Conservation (phyloP, 129 eudicot species). For the Glebionis coronaria region DNA sequence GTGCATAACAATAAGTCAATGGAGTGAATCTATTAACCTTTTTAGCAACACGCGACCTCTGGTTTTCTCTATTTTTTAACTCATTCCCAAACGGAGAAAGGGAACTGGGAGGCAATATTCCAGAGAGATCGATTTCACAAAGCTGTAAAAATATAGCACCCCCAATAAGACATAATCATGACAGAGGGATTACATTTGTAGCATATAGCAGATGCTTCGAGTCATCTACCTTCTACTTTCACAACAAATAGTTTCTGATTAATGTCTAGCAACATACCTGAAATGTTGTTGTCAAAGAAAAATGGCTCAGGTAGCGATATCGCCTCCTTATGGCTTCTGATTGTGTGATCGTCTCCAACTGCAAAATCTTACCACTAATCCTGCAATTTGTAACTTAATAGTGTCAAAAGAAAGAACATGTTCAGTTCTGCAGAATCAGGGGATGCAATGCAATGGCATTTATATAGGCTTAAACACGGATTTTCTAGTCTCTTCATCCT, state of each 20-base stretch:
- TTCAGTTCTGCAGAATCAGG: not conserved
- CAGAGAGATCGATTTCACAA: conserved; percentile 83
- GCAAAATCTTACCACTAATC: conserved; percentile 80
- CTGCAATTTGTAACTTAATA: conserved; percentile 37
- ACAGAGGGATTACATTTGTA: not conserved
- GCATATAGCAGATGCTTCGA: conserved; percentile 2
- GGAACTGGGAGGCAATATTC: conserved; percentile 59
- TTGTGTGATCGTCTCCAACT: conserved; percentile 82
- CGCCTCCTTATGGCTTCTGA: conserved; percentile 95
- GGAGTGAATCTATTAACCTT: conserved; percentile 38
- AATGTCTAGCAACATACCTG: conserved; percentile 45
- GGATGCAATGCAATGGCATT: not conserved
- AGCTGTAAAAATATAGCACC: conserved; percentile 44
- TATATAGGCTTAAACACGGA: no score
- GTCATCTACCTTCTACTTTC: not conserved
- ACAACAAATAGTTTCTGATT: not conserved
- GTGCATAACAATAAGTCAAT: not conserved
- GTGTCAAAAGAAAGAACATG: conserved; percentile 7
- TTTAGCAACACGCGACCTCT: conserved; percentile 74
- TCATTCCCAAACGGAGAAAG: conserved; percentile 84
- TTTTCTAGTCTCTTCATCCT: no score
- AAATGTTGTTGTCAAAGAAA: conserved; percentile 87
- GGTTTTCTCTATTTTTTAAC: conserved; percentile 82
- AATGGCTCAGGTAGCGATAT: conserved; percentile 89
- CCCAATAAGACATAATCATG: conserved; percentile 19